Conservation (phyloP, 75 land plant genomes). For the Isoetes taiwanensis region DNA sequence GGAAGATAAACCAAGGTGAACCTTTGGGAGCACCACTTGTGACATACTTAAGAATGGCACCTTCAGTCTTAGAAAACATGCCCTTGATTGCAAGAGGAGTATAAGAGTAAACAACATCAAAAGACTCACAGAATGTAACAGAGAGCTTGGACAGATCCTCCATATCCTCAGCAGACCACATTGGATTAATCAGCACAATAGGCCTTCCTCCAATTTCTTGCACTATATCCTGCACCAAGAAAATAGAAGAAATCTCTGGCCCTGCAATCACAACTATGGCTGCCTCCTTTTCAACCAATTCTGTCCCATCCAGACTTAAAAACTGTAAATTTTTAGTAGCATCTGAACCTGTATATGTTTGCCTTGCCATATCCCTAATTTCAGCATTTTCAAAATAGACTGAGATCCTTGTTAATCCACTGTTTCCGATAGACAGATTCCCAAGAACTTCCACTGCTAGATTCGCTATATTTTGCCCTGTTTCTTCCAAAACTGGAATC, state of each 20-base stretch:
- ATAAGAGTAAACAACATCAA: conserved; percentile 75
- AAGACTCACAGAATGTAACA: conserved; percentile 44
- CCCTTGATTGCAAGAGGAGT: conserved; percentile 72
- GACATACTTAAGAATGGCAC: conserved; percentile 53
- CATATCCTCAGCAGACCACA: conserved; percentile 58
- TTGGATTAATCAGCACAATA: conserved; percentile 69
- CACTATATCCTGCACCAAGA: conserved; percentile 20
- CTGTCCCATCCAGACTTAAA: neutral
- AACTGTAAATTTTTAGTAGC: neutral
- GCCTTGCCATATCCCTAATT: neutral
- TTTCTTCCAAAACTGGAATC: conserved; percentile 70
- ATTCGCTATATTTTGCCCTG: conserved; percentile 29
- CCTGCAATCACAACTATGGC: conserved; percentile 49
- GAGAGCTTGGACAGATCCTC: conserved; percentile 7
- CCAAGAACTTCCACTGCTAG: conserved; percentile 47
- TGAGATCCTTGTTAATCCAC: conserved; percentile 20
- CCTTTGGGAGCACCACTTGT: conserved; percentile 47
- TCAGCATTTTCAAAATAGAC: conserved; percentile 30
- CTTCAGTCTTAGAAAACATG: conserved; percentile 51
- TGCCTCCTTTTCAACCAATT: conserved; percentile 8
- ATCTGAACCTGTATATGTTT: neutral
- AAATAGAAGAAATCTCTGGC: conserved; percentile 26
- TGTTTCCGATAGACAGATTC: conserved; percentile 26
- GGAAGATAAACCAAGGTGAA: conserved; percentile 54
- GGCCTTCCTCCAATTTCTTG: conserved; percentile 37